phyloP scores from a whole-genome alignment of 306 rosid genomes.

The Cucurbita pepo region DNA sequence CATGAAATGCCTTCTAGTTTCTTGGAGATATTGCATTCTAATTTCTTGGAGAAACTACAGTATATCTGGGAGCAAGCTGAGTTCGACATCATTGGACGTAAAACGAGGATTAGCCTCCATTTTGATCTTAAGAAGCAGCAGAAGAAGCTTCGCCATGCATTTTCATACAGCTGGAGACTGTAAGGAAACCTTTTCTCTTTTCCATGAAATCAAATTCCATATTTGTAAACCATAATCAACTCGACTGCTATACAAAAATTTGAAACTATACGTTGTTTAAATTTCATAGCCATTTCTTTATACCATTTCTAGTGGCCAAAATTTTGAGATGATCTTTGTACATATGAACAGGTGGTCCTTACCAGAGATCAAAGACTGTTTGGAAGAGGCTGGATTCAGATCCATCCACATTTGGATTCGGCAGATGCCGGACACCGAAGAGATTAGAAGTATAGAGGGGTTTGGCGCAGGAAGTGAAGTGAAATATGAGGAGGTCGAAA shows the following conservation, averaged over 20 bases:
- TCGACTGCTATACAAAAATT: background rate
- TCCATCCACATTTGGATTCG: conserved; percentile 76
- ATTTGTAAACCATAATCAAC: background rate
- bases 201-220: background rate
- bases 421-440: conserved; percentile 58
- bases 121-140: conserved; percentile 58
- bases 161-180: conserved; percentile 92
- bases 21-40: background rate
- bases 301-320: background rate
- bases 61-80: conserved; percentile 95
- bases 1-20: background rate
- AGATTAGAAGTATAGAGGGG: conserved; percentile 38
- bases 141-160: conserved; percentile 65
- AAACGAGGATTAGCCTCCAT: conserved; percentile 83
- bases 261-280: background rate
- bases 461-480: conserved; percentile 49
- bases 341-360: conserved; percentile 60
- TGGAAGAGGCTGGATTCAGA: conserved; percentile 74
- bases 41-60: conserved; percentile 29
- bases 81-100: conserved; percentile 66
- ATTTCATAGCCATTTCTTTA: background rate
- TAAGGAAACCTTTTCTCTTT: conserved; percentile 24
- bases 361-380: conserved; percentile 85
- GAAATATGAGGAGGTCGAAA: conserved; percentile 60
- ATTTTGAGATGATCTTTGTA: conserved; percentile 3